Base-by-base conservation (phyloP, 1,284 basidiomycete species). In the Marasmius sp. region DNA sequence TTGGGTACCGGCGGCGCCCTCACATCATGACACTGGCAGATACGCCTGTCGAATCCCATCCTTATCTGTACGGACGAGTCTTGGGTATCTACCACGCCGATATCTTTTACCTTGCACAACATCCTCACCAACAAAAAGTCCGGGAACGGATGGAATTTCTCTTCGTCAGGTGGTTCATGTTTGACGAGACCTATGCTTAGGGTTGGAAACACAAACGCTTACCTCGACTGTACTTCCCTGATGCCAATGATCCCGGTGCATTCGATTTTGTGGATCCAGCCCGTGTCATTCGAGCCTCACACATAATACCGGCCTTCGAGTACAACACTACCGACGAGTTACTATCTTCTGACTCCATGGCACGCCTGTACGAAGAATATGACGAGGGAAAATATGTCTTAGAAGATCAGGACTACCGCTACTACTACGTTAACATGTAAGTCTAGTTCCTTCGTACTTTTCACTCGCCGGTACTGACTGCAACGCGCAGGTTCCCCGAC, bases 11-110 rank as follows among this genome's bases (percentile, higher is more conserved):
- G 0, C 67, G 60, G 20, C 64, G 68, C 61, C 57, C 65, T 18
- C 61, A 70, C 39, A 60, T 70, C 18, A 69, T 71, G 61, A 51
- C 69, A 11, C 61, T 64, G 14, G 33, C 59, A 18, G 38, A 55
- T 27, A 59, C 41, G 1, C 43, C 16, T 8, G 14, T 2, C 60
- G 41, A 12, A 3, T 6, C 41, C 3, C 37, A 74, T 55, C 70
- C 70, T 0, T 79, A 73, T 59, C 74, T 71, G 72, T 81, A 79
- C 66, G 74, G 71, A 0, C 61, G 64, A 0, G 67, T 81, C 0
- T 48, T 79, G 20, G 69, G 72, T 0, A 70, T 79, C 2, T 77
- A 71, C 56, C 77, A 79, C 56, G 68, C 65, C 8, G 63, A 67
- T 11, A 66, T 78, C 4, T 3, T 52, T 27, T 27, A 27, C 5